Evolutionary conservation across 2,329 filamentous ascomycete species (phyloP), one percentile per base, ranked within the genome.

Genomic region (Xylariaceae sp.): DNA sequence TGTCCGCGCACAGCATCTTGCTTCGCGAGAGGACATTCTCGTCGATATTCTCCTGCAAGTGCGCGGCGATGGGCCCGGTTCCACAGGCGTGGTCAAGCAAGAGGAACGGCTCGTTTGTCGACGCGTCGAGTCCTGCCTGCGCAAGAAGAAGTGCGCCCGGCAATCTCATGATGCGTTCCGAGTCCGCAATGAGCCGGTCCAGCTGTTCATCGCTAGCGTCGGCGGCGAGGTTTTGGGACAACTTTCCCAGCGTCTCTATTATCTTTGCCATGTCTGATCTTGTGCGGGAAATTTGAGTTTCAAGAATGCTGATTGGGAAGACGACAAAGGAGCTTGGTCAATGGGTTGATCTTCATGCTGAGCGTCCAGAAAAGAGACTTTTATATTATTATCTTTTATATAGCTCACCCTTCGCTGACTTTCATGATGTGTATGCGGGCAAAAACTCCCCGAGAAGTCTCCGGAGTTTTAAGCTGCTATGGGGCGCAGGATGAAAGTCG

Each of bases 1-100:
- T 68, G 60, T 84, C 80, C 3, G 74, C 73, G 32, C 74, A 79
- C n/a, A 78, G 62, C 51, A 83, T 70, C 27, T 70, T 72, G 66
- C 78, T 79, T 51, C 65, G 62, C 6, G 62, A 64, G 26, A 78
- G 68, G 4, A 74, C 65, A 1, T 72, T 62, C 6, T 64, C 65
- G 9, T 70, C 59, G 11, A 82, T 55, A 2, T 61, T 64, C 7
- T 64, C 63, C 53, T 79, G 73, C 11, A 81, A 61, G 30, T 74
- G 65, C 6, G 74, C 72, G 1, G 74, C 75, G 9, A 80, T 69
- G 12, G 79, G 70, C 0, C 79, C 80, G 3, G 72, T 71, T 0
- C 80, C 80, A 53, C 80, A 83, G 5, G 76, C 79, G 58, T 74
- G 75, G 55, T 84, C 80, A 8, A 84, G 64, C 29, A 83, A 60